phyloP scores from a whole-genome alignment of 2,329 filamentous ascomycete species.

The Diaporthe humulicola region DNA sequence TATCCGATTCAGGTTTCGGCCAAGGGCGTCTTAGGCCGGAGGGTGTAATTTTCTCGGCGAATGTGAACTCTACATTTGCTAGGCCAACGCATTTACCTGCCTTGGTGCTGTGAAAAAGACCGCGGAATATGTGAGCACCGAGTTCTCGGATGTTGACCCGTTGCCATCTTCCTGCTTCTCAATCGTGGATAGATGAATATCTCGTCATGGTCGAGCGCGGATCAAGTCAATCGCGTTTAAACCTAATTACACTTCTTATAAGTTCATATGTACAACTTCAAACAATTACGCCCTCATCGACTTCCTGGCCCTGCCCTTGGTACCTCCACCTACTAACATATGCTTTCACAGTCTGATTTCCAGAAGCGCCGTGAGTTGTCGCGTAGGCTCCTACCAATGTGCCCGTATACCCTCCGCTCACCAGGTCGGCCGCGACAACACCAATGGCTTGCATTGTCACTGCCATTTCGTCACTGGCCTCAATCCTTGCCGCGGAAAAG shows the following conservation, averaged over 20 bases:
- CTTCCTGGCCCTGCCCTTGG: not conserved
- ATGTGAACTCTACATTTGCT: too few relatives aligned
- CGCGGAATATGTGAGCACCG: too few relatives aligned
- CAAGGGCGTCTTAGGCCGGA: not conserved
- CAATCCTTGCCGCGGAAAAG: not conserved
- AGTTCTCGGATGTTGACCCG: too few relatives aligned
- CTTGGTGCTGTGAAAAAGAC: too few relatives aligned
- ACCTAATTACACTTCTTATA: not conserved
- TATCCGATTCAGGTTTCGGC: conserved; percentile 5
- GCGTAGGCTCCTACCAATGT: conserved; percentile 3
- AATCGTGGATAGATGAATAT: too few relatives aligned
- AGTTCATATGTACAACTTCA: not conserved
- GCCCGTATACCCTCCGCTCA: not conserved
- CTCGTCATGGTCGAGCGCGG: too few relatives aligned
- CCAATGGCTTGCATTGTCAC: not conserved
- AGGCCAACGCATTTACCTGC: too few relatives aligned
- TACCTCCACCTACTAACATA: conserved; percentile 12
- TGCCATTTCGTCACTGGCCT: not conserved
- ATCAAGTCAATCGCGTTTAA: too few relatives aligned
- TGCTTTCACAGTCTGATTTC: not conserved
- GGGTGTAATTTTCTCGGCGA: too few relatives aligned
- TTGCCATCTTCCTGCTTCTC: too few relatives aligned
- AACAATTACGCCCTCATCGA: not conserved
- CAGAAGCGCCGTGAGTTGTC: not conserved
- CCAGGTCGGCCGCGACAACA: not conserved